phyloP scores from a whole-genome alignment of 1,284 basidiomycete species.

The Heliocybe sulcata region DNA sequence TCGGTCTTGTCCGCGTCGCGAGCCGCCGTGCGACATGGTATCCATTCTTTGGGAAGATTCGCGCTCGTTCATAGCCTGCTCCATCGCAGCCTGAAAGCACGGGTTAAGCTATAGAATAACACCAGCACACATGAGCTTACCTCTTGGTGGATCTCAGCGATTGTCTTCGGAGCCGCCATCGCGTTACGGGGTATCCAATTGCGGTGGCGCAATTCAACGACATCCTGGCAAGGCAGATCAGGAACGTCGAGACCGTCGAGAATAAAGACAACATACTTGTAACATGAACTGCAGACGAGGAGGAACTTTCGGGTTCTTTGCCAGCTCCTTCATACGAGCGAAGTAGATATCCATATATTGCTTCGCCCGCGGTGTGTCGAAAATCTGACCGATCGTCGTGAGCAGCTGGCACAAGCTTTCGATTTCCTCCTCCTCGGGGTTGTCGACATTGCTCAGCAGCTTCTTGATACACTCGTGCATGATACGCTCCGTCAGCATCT shows the following conservation, averaged over 20 bases:
- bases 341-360: conserved; percentile 93
- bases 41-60: conserved; percentile 42
- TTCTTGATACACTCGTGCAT: conserved; percentile 96
- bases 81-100: conserved; percentile 53
- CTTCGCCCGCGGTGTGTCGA: conserved; percentile 77
- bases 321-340: conserved; percentile 78
- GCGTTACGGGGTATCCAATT: conserved; percentile 77
- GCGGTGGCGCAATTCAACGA: conserved; percentile 82
- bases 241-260: conserved; percentile 1
- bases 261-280: conserved; percentile 48
- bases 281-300: conserved; percentile 95
- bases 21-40: conserved; percentile 74
- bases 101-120: neutral
- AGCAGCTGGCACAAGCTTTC: conserved; percentile 93
- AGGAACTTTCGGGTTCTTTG: conserved; percentile 68
- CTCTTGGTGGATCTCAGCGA: conserved; percentile 40
- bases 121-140: conserved; percentile 3
- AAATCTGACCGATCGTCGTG: conserved; percentile 78
- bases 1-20: conserved; percentile 81
- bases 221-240: conserved; percentile 21
- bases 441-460: conserved; percentile 85
- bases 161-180: conserved; percentile 79
- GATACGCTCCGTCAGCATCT: conserved; percentile 27
- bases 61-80: conserved; percentile 63
- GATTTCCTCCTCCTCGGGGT: conserved; percentile 96